phyloP scores from a whole-genome alignment of 2,329 filamentous ascomycete genomes.

The Byssochlamys sp. region DNA sequence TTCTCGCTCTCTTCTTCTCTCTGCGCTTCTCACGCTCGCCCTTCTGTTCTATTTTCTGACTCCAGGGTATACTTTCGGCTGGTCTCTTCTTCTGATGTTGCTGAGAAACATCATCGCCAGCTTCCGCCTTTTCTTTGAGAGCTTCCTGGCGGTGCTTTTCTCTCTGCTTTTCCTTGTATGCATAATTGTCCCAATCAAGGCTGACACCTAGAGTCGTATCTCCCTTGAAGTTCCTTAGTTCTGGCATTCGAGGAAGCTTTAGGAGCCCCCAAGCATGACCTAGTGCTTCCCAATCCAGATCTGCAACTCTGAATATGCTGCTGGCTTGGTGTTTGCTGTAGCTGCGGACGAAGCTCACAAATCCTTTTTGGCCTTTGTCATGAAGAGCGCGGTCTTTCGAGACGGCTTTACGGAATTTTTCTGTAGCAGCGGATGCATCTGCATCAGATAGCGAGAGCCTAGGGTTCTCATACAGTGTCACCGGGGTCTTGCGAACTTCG shows the following conservation, averaged over 20 bases:
- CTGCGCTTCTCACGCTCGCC: slow-evolving; percentile 52
- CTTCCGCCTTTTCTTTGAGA: slow-evolving; percentile 39
- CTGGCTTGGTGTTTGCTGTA: slow-evolving; percentile 85
- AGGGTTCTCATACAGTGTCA: slow-evolving; percentile 53
- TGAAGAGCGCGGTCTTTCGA: slow-evolving; percentile 57
- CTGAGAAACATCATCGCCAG: slow-evolving; percentile 22
- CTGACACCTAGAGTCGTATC: slow-evolving; percentile 52
- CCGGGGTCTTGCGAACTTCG: slow-evolving; percentile 76
- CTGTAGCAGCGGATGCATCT: slow-evolving; percentile 50
- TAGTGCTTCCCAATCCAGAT: slow-evolving; percentile 76
- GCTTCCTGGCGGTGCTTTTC: slow-evolving; percentile 56
- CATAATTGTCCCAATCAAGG: slow-evolving; percentile 55
- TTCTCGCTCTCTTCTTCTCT: slow-evolving; percentile 55
- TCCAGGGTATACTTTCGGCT: slow-evolving; percentile 60
- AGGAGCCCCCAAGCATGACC: slow-evolving; percentile 78
- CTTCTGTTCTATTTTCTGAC: slow-evolving; percentile 57
- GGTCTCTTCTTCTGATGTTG: slow-evolving; percentile 43
- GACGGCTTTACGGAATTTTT: slow-evolving; percentile 51
- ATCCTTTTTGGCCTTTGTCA: slow-evolving; percentile 81
- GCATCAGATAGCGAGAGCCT: slow-evolving; percentile 48
- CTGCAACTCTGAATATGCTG: slow-evolving; percentile 75
- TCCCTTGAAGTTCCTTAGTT: slow-evolving; percentile 64
- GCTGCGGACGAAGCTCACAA: slow-evolving; percentile 85
- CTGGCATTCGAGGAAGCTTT: slow-evolving; percentile 85
- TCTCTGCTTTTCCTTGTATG: slow-evolving; percentile 62